phyloP scores from a whole-genome alignment of 148 eudicot genomes.

The Talinum fruticosum region DNA sequence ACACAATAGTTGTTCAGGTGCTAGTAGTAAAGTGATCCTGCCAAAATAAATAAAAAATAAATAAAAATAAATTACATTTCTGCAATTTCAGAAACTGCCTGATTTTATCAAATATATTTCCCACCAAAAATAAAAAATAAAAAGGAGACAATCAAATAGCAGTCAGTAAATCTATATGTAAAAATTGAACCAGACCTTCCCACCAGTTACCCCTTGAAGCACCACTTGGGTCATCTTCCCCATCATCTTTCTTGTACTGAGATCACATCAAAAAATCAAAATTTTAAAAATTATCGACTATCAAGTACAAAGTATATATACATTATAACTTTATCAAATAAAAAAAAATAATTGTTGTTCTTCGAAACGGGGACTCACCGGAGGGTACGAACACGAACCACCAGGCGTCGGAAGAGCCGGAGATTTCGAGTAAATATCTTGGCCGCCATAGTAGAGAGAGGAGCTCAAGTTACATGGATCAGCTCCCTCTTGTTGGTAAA shows the following conservation, averaged over 20 bases:
- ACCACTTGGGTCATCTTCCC: conserved; percentile 69
- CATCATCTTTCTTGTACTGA: conserved; percentile 60
- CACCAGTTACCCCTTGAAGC: conserved; percentile 93
- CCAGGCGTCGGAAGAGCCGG: conserved; percentile 32
- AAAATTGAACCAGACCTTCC: conserved; percentile 48
- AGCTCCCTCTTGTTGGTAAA: conserved; percentile 40
- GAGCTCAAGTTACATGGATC: conserved; percentile 81
- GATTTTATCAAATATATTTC: neutral
- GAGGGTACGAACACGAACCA: conserved; percentile 32
- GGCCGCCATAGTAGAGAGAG: conserved; percentile 89
- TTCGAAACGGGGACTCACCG: conserved; percentile 36
- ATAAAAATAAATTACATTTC: no score
- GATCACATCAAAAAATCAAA: conserved; percentile 15
- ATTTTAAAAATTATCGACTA: neutral
- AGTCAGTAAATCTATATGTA: neutral
- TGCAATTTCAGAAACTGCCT: neutral
- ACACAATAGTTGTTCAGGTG: neutral
- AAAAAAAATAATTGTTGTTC: no score
- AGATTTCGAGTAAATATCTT: conserved; percentile 50
- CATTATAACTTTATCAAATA: no score
- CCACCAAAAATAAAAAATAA: neutral
- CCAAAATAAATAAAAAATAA: conserved; percentile 18
- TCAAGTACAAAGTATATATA: neutral
- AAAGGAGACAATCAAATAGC: neutral
- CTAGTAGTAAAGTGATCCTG: conserved; percentile 86